phyloP scores from a whole-genome alignment of 116 monocot species.

The Dioscorea cayenensis region DNA sequence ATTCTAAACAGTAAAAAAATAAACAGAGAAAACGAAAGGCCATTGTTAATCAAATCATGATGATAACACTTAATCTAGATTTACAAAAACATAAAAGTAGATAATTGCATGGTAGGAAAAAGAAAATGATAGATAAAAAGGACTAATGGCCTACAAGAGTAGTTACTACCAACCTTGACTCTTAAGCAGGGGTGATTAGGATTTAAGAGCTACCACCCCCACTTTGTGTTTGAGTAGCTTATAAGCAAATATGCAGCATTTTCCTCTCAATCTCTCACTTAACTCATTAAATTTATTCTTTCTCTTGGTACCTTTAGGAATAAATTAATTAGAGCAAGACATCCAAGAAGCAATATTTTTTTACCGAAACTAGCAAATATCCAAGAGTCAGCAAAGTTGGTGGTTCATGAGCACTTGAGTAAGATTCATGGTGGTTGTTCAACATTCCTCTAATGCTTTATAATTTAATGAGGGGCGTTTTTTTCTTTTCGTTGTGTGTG shows the following conservation, averaged over 20 bases:
- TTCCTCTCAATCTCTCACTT: background rate
- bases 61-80: background rate
- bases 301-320: background rate
- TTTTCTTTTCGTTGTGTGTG: too few species aligned
- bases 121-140: background rate
- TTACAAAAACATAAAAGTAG: background rate
- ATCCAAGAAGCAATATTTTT: background rate
- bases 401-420: background rate
- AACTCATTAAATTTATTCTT: background rate
- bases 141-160: constrained; percentile 15
- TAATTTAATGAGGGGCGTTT: too few species aligned
- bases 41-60: too few species aligned
- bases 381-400: background rate
- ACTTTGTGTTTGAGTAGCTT: constrained; percentile 38
- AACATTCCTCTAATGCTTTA: background rate
- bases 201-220: constrained; percentile 13
- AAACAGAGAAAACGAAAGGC: too few species aligned
- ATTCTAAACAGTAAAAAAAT: too few species aligned
- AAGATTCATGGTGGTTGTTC: background rate
- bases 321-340: background rate
- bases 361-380: background rate
- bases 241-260: constrained; percentile 18
- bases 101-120: background rate
- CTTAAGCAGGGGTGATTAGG: constrained; percentile 22
- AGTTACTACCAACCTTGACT: constrained; percentile 15